A percentile compares a stretch with the other conserved stretches of the same genome.
phyloP scores from a whole-genome alignment of 345 rosid species.

The Cardamine occulta region DNA sequence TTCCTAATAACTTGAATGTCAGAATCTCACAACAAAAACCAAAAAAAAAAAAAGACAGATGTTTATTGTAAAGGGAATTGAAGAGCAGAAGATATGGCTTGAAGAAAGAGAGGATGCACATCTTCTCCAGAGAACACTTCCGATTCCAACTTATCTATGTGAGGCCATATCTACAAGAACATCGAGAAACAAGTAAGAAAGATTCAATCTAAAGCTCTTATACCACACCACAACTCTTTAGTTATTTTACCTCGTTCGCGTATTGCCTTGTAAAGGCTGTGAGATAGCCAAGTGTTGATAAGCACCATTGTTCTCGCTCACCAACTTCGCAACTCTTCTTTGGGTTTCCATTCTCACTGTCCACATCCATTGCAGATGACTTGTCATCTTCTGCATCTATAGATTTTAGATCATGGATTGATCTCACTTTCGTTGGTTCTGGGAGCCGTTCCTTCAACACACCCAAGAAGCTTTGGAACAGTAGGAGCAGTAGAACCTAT shows the following conservation, averaged over 20 bases:
- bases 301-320: constrained; percentile 93
- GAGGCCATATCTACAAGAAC: constrained; percentile 76
- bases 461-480: constrained; percentile 69
- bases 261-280: constrained; percentile 90
- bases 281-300: constrained; percentile 85
- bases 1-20: constrained; percentile 19
- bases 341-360: constrained; percentile 62
- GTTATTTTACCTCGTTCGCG: constrained; percentile 72
- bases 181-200: constrained; percentile 10
- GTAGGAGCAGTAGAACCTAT: constrained; percentile 67
- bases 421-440: constrained; percentile 64
- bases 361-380: constrained; percentile 79
- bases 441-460: constrained; percentile 83
- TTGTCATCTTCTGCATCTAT: constrained; percentile 54
- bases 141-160: constrained; percentile 72
- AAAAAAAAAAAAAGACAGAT: not conserved
- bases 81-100: constrained; percentile 65
- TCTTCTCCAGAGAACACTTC: constrained; percentile 63
- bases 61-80: constrained; percentile 33
- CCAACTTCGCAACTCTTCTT: constrained; percentile 65
- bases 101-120: constrained; percentile 74
- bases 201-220: not conserved
- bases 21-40: constrained; percentile 5
- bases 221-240: not conserved
- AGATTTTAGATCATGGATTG: constrained; percentile 65